phyloP scores from a whole-genome alignment of 2,329 filamentous ascomycete genomes.

The Diplodia corticola region DNA sequence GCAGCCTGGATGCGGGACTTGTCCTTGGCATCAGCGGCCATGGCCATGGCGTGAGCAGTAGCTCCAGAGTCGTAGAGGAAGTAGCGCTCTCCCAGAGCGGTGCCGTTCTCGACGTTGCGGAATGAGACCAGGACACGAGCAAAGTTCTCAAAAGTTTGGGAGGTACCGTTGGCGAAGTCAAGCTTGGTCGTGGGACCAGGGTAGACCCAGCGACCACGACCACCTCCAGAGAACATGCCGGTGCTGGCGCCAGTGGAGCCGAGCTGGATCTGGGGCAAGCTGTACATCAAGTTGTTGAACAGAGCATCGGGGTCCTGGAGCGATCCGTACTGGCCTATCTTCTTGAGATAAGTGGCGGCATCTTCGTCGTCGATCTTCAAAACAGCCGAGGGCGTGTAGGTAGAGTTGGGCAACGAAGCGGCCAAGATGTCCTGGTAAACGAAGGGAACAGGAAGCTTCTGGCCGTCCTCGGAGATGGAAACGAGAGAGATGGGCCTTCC shows the following conservation, averaged over 20 bases:
- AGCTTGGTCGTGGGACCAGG: slow-evolving; percentile 47
- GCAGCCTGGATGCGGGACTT: slow-evolving; percentile 12
- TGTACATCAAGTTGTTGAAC: slow-evolving; percentile 51
- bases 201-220: slow-evolving; percentile 44
- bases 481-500: slow-evolving; percentile 54
- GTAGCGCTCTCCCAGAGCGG: slow-evolving; percentile 42
- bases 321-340: slow-evolving; percentile 49
- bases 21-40: slow-evolving; percentile 5
- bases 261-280: slow-evolving; percentile 46
- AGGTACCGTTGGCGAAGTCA: slow-evolving; percentile 49
- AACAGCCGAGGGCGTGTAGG: slow-evolving; percentile 52
- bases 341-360: slow-evolving; percentile 51
- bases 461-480: slow-evolving; percentile 61
- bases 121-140: slow-evolving; percentile 46
- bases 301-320: slow-evolving; percentile 60
- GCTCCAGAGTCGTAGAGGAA: slow-evolving; percentile 32
- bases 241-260: slow-evolving; percentile 43
- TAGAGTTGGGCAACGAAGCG: slow-evolving; percentile 42
- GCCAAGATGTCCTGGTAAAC: slow-evolving; percentile 51
- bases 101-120: slow-evolving; percentile 41
- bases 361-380: slow-evolving; percentile 59
- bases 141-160: slow-evolving; percentile 44
- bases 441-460: slow-evolving; percentile 58
- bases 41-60: not conserved
- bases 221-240: slow-evolving; percentile 48